Evolutionary conservation across 176 grass and related monocot genomes (phyloP).

Genomic region (Dendrocalamus sinicus): DNA sequence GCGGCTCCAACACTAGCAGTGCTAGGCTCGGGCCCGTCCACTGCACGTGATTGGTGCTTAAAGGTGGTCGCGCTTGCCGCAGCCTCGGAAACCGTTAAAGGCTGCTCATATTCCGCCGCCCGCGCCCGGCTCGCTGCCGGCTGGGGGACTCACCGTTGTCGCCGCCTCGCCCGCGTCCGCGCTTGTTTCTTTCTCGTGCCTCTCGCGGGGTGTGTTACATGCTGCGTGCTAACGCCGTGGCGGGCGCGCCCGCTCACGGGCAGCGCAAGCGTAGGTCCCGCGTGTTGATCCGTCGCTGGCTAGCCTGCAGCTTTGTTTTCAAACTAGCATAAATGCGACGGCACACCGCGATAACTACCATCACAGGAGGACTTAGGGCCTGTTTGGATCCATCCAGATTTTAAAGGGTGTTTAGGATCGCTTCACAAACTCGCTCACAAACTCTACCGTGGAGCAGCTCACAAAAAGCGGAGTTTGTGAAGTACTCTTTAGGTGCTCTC

Average conservation of each 20-base stretch:
- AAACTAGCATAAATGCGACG: too few species aligned
- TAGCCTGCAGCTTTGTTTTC: not conserved
- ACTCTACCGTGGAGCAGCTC: too few species aligned
- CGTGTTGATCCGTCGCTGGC: constrained; percentile 18
- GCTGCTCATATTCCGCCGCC: constrained; percentile 35
- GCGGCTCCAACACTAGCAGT: constrained; percentile 14
- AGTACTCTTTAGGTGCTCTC: too few species aligned
- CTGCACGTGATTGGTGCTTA: constrained; percentile 73
- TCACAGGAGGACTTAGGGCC: too few species aligned
- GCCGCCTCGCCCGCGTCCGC: not conserved
- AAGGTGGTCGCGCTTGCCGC: constrained; percentile 52
- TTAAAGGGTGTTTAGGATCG: too few species aligned
- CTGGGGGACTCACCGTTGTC: constrained; percentile 2
- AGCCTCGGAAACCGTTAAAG: constrained; percentile 69
- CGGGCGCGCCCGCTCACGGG: constrained; percentile 9
- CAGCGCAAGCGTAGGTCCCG: not conserved
- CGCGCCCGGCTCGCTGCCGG: not conserved
- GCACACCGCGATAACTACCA: too few species aligned
- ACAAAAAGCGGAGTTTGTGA: too few species aligned
- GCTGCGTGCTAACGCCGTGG: not conserved
- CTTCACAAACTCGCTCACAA: too few species aligned
- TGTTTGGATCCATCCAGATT: too few species aligned
- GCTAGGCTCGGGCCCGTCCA: constrained; percentile 44
- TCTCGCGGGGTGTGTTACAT: not conserved
- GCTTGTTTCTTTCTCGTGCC: not conserved